Base-by-base conservation (phyloP, 2,329 filamentous ascomycete species). In the Aspergillus sp. region DNA sequence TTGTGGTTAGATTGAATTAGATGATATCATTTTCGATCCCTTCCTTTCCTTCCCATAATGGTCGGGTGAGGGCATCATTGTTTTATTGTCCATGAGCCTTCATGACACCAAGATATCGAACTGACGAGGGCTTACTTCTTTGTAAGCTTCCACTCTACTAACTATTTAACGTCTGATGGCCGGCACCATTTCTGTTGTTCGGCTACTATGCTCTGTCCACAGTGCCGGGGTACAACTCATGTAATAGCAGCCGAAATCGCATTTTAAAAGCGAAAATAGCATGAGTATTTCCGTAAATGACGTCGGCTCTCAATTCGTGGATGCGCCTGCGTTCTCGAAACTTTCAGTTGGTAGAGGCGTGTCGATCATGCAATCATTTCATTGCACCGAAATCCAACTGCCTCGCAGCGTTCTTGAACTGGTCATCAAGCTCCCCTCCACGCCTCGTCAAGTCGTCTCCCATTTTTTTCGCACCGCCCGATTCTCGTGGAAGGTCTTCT, bases 381-480 rank as follows among this genome's bases (percentile, higher is more conserved):
- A 64, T 65, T 53, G 76, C 78, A 6, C 86, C 87, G 78, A 95
- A 95, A 73, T 95, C 88, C 61, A 97, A 77, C 76, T 90, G 93
- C 59, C 91, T 84, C 40, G 93, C 91, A 15, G 96, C 89, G 74
- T 91, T 93, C 62, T 87, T 86, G 4, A 81, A 79, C 25, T 78
- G 70, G 25, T 88, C 86, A 15, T 91, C 89, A 37, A 91, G 72
- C 49, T 90, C 80, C 1, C 91, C 91, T 2, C 87, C 88, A 54
- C 87, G 84, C 62, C 90, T 84, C 77, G 90, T 92, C 50, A 97
- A 77, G 74, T 96, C 93, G 59, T 90, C 89, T 0, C 85, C 92
- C 78, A 95, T 85, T 74, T 90, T 90, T 66, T 90, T 86, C 58
- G 87, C 81, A 7, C 88, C 90, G 0, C 86, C 88, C 5, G 84